Conservation (phyloP, 177 flowering plant species). For the Viscum album region DNA sequence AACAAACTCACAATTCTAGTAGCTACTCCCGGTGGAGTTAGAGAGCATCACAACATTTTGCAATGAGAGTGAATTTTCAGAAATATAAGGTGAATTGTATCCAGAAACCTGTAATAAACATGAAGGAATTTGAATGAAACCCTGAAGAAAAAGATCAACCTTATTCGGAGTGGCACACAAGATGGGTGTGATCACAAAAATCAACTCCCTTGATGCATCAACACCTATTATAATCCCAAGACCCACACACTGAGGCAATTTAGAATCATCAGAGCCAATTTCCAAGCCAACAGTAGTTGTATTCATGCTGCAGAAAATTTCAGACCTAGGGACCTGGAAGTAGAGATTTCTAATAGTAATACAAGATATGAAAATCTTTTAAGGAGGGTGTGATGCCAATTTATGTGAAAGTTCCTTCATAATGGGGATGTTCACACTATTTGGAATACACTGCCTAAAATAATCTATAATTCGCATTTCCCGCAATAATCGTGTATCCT, state of each 20-base stretch:
- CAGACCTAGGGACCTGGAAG: slow-evolving; percentile 62
- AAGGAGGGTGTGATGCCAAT: slow-evolving; percentile 75
- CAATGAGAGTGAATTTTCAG: no score
- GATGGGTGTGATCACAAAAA: slow-evolving; percentile 76
- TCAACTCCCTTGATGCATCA: slow-evolving; percentile 39
- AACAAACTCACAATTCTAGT: no score
- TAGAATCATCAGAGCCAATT: slow-evolving; percentile 34
- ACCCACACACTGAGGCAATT: slow-evolving; percentile 56
- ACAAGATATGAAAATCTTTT: slow-evolving; percentile 56
- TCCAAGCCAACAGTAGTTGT: slow-evolving; percentile 82
- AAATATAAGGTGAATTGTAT: slow-evolving; percentile 57
- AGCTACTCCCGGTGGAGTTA: no score
- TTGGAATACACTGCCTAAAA: slow-evolving; percentile 77
- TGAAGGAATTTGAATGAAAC: slow-evolving; percentile 61
- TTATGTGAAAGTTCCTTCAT: slow-evolving; percentile 74
- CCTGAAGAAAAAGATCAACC: slow-evolving; percentile 72
- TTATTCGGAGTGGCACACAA: slow-evolving; percentile 43
- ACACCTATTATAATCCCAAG: slow-evolving; percentile 81
- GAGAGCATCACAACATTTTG: no score
- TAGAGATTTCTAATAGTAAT: slow-evolving; percentile 63
- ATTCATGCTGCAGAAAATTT: slow-evolving; percentile 66
- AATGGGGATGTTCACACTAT: slow-evolving; percentile 34
- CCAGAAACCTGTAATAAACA: slow-evolving; percentile 71
- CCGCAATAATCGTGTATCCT: slow-evolving; percentile 56
- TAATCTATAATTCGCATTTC: slow-evolving; percentile 65